phyloP scores from a whole-genome alignment of 257 asterid genomes.

The Lycium ferocissimum region DNA sequence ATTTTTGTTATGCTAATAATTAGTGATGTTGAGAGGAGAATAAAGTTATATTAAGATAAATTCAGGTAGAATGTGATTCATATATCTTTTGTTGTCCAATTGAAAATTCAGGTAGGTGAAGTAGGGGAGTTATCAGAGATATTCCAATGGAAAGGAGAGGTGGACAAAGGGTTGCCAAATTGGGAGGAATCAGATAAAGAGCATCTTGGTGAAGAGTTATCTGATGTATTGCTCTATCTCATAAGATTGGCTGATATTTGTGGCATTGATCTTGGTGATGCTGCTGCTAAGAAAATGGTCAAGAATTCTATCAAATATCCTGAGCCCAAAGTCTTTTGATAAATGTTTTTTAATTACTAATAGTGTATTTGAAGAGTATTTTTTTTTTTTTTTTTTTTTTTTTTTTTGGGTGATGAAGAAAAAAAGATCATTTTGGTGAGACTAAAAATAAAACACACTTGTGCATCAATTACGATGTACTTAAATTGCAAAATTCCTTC shows the following conservation, averaged over 20 bases:
- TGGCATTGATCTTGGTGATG: constrained; percentile 62
- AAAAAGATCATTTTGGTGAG: not conserved
- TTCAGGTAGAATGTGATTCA: not conserved
- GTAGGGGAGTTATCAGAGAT: constrained; percentile 68
- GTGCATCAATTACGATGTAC: not conserved
- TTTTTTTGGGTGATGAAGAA: not conserved
- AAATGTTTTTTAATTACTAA: not conserved
- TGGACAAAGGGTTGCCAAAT: constrained; percentile 61
- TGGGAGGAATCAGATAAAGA: constrained; percentile 67
- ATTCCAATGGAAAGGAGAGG: constrained; percentile 75
- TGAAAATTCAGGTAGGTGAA: constrained; percentile 55
- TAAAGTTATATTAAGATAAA: not conserved
- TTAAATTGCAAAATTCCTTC: not conserved
- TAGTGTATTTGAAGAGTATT: not conserved
- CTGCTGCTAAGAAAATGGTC: constrained; percentile 53
- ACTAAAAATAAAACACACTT: not conserved
- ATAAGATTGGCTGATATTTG: constrained; percentile 65
- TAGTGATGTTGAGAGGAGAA: not conserved
- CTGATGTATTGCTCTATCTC: constrained; percentile 66
- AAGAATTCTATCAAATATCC: constrained; percentile 64
- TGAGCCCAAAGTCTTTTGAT: constrained; percentile 13
- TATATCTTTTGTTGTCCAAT: not conserved
- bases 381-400: constrained; percentile 1
- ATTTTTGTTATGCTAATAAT: not conserved
- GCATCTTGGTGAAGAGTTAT: constrained; percentile 69